Evolutionary conservation across 176 grass and related monocot genomes (phyloP), one percentile per base, ranked within the genome.

Genomic region (Pontederia paniculata): DNA sequence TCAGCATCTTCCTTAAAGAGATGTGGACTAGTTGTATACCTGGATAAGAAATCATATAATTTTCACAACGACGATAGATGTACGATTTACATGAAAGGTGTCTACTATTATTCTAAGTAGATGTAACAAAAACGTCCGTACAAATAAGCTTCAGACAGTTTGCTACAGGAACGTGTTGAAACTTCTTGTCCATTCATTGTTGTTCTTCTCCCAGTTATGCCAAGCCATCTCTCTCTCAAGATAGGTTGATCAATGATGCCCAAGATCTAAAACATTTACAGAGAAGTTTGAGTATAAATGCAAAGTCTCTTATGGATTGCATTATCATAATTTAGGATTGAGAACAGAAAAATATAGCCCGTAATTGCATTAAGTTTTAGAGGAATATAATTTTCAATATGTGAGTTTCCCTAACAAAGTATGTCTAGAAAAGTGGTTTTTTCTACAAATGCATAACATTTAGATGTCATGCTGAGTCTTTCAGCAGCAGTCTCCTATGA

Each of bases 11-110:
- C 86, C 52, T 70, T 79, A 76, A 97, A 97, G 50, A 84, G 73
- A 74, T 90, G 86, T 23, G 91, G 91, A 67, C 91, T 97, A 65
- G 91, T 97, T 17, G 86, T 97, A 73, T 97, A 97, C 57, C 91
- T 97, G 63, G 17, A 43, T 42, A 64, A 58, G 58, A 20, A 72
- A 58, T 62, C 41, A 60, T 23, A 63, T 37, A 37, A n/a, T 37
- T 37, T 42, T 42, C 42, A 83, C 20, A 65, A 22, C 44, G 65
- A 0, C 13, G 17, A 44, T 18, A 12, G 65, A 31, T 75, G 75
- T 62, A 45, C 9, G 47, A 37, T 6, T 14, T 6, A 14, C 44
- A 49, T 57, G 10, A 7, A 14, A 58, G 57, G 17, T 53, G 13
- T 57, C 12, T 8, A 25, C 4, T 25, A 57, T 14, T 14, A 37